Conservation (phyloP, 208 protist genomes). For the Polymyxa betae region DNA sequence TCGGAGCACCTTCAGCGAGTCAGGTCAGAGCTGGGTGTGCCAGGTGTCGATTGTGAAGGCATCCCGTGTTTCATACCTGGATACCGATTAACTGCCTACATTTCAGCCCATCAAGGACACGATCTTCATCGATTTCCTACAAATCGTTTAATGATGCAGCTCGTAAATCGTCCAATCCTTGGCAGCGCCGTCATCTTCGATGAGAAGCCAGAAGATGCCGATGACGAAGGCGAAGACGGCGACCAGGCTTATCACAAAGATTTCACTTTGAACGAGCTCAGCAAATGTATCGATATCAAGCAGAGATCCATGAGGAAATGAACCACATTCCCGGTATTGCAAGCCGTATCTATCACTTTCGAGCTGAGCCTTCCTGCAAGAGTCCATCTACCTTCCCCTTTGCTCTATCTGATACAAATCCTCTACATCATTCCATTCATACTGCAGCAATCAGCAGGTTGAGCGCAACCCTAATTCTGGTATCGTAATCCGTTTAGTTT, state of each 20-base stretch:
- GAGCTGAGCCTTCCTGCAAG: too few species aligned
- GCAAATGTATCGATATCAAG: not conserved
- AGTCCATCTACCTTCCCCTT: too few species aligned
- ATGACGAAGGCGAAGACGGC: not conserved
- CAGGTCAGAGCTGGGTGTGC: not conserved
- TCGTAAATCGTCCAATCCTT: not conserved
- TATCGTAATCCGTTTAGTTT: too few species aligned
- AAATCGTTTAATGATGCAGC: conserved; percentile 21
- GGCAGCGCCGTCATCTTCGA: conserved; percentile 38
- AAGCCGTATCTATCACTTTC: too few species aligned
- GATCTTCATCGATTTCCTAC: conserved; percentile 14
- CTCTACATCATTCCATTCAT: too few species aligned
- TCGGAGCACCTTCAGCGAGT: not conserved
- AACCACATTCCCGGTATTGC: too few species aligned
- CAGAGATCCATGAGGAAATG: too few species aligned
- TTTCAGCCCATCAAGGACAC: not conserved
- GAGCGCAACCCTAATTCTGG: too few species aligned
- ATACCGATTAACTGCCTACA: conserved; percentile 26
- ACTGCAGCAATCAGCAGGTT: too few species aligned
- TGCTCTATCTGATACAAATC: too few species aligned
- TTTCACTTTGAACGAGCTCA: not conserved
- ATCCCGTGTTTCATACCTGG: not conserved
- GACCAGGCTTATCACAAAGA: conserved; percentile 38
- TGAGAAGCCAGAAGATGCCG: conserved; percentile 32
- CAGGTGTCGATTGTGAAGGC: not conserved